Conservation (phyloP, 805 yeast genomes). For the Metschnikowia amazonensis region DNA sequence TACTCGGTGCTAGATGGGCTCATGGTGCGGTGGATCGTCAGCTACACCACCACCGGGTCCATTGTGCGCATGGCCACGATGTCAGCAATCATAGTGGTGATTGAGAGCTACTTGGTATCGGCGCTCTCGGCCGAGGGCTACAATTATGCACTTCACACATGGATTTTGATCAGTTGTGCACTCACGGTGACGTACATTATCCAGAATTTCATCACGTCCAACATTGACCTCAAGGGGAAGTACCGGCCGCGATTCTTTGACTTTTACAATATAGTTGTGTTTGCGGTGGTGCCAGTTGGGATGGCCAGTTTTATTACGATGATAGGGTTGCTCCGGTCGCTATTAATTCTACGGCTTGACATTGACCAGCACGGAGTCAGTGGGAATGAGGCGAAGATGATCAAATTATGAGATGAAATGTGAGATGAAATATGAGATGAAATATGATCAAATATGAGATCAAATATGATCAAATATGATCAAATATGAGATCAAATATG, state of each 20-base stretch:
- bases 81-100: constrained; percentile 66
- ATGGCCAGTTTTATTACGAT: constrained; percentile 89
- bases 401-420: too few species aligned
- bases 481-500: too few species aligned
- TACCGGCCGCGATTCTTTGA: constrained; percentile 67
- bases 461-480: too few species aligned
- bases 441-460: too few species aligned
- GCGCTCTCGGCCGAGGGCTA: constrained; percentile 65
- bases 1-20: constrained; percentile 83
- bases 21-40: constrained; percentile 91
- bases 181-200: constrained; percentile 75
- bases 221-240: constrained; percentile 50
- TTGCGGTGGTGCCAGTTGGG: constrained; percentile 98
- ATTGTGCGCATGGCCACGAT: constrained; percentile 81
- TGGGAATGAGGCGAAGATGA: too few species aligned
- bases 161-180: constrained; percentile 87
- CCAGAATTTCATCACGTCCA: constrained; percentile 85
- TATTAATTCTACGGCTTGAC: constrained; percentile 72
- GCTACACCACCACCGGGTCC: constrained; percentile 83
- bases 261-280: constrained; percentile 82
- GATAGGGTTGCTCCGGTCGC: constrained; percentile 74
- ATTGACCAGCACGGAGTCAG: constrained; percentile 25
- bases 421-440: too few species aligned
- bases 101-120: constrained; percentile 64
- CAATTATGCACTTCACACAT: constrained; percentile 75